Percentiles rank a stretch among this genome's conserved stretches.
These are phyloP conservation scores for Zanthoxylum bungeanum DNA, from an alignment of 345 rosid genomes.

Conservation along the genomic window DNA sequence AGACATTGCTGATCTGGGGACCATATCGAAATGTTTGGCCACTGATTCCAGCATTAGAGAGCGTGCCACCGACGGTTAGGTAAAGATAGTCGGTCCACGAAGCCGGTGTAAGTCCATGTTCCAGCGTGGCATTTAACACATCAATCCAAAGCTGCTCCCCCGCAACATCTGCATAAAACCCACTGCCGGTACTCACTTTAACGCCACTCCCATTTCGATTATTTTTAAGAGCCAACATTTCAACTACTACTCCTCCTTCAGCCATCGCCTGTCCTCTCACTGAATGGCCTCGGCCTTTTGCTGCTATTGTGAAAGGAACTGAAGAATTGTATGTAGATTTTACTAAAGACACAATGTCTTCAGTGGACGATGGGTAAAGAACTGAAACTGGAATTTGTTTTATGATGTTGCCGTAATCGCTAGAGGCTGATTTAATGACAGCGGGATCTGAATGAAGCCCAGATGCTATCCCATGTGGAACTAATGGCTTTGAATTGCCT, in stretches of 20 bases:
- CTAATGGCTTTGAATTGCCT: constrained; percentile 25
- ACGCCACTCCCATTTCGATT: constrained; percentile 25
- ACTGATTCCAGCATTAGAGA: constrained; percentile 90
- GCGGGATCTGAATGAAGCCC: constrained; percentile 40
- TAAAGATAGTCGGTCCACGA: constrained; percentile 89
- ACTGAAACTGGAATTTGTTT: constrained; percentile 54
- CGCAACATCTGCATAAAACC: constrained; percentile 63
- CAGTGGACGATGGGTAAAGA: constrained; percentile 51
- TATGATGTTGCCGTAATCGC: constrained; percentile 66
- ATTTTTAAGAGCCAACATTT: constrained; percentile 53
- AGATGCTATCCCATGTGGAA: constrained; percentile 10
- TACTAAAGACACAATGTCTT: constrained; percentile 50
- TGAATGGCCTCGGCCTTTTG: constrained; percentile 77
- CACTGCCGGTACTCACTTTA: constrained; percentile 19
- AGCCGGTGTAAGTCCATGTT: constrained; percentile 62
- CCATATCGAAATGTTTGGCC: constrained; percentile 89
- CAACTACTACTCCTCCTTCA: constrained; percentile 58
- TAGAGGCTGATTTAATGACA: constrained; percentile 44
- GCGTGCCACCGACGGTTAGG: constrained; percentile 89
- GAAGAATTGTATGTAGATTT: constrained; percentile 34
- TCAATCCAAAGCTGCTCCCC: constrained; percentile 83
- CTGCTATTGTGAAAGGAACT: constrained; percentile 52
- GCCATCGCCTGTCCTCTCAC: constrained; percentile 78
- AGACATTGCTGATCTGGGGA: constrained; percentile 91
- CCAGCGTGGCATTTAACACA: constrained; percentile 45